phyloP scores from a whole-genome alignment of 202 grass and related monocot species.

The Elaeis oleifera region DNA sequence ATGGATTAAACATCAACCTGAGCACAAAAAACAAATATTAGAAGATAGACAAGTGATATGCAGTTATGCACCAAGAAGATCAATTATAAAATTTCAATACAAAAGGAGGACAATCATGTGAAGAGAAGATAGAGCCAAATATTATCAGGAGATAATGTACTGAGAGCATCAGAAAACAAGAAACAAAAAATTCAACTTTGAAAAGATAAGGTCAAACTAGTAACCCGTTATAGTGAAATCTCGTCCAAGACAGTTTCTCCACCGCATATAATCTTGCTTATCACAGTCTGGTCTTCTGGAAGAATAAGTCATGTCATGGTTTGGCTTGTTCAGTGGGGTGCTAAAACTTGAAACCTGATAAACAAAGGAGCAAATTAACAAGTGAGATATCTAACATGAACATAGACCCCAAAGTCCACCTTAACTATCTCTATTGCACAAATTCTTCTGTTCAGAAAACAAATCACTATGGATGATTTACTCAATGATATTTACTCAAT shows the following conservation, averaged over 20 bases:
- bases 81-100: background rate
- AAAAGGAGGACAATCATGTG: background rate
- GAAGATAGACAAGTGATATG: background rate
- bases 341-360: slow-evolving; percentile 91
- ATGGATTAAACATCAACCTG: slow-evolving; percentile 97
- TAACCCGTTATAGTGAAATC: slow-evolving; percentile 92
- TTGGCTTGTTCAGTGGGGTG: slow-evolving; percentile 43
- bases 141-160: slow-evolving; percentile 7
- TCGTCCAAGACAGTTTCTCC: slow-evolving; percentile 77
- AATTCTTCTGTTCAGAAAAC: no score
- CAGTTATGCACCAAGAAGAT: background rate
- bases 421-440: no score
- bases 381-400: background rate
- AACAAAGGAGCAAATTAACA: slow-evolving; percentile 2
- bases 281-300: slow-evolving; percentile 46
- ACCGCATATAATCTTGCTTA: slow-evolving; percentile 68
- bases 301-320: slow-evolving; percentile 25
- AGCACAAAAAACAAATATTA: slow-evolving; percentile 8
- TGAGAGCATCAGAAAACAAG: slow-evolving; percentile 4
- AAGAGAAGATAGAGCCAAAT: slow-evolving; percentile 7
- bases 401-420: no score
- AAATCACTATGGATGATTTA: background rate
- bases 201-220: slow-evolving; percentile 1
- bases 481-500: background rate
- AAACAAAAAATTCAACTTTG: slow-evolving; percentile 21